phyloP scores from a whole-genome alignment of 2,329 filamentous ascomycete genomes.

The Phaeosphaeria sp. region DNA sequence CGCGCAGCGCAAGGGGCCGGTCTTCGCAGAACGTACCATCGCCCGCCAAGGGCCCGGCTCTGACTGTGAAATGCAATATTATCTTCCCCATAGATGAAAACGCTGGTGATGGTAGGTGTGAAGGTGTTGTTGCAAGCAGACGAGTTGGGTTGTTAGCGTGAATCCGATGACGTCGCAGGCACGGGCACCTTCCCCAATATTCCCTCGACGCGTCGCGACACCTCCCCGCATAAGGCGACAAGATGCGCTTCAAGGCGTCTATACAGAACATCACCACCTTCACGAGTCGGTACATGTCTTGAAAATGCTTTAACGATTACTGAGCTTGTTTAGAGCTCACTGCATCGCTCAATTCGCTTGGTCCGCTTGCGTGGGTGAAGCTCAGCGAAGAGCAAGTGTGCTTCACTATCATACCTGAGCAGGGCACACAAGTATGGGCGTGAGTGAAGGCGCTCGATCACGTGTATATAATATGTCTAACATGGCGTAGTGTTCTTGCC shows the following conservation, averaged over 20 bases:
- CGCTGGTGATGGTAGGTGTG: no score
- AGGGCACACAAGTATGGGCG: slow-evolving; percentile 96
- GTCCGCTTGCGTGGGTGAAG: slow-evolving; percentile 89
- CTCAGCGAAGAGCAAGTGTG: slow-evolving; percentile 86
- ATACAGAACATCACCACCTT: slow-evolving; percentile 61
- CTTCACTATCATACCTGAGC: slow-evolving; percentile 94
- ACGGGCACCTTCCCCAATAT: slow-evolving; percentile 12
- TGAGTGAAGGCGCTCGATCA: slow-evolving; percentile 56
- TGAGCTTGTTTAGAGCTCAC: slow-evolving; percentile 59
- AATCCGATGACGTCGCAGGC: slow-evolving; percentile 11
- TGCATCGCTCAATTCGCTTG: slow-evolving; percentile 68
- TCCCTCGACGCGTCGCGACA: slow-evolving; percentile 24
- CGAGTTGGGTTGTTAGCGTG: neutral
- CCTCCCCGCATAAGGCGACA: slow-evolving; percentile 21
- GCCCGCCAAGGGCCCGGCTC: no score
- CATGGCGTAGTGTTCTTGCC: slow-evolving; percentile 46
- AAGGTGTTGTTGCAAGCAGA: neutral
- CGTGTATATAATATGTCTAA: slow-evolving; percentile 24
- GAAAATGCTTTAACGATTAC: neutral
- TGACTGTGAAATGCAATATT: no score
- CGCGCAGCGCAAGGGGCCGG: no score
- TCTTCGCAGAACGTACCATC: no score
- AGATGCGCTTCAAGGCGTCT: slow-evolving; percentile 62
- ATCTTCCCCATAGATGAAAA: no score
- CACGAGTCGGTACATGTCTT: slow-evolving; percentile 52